Conservation (phyloP, 768 basidiomycete genomes). For the Auricularia sp. region DNA sequence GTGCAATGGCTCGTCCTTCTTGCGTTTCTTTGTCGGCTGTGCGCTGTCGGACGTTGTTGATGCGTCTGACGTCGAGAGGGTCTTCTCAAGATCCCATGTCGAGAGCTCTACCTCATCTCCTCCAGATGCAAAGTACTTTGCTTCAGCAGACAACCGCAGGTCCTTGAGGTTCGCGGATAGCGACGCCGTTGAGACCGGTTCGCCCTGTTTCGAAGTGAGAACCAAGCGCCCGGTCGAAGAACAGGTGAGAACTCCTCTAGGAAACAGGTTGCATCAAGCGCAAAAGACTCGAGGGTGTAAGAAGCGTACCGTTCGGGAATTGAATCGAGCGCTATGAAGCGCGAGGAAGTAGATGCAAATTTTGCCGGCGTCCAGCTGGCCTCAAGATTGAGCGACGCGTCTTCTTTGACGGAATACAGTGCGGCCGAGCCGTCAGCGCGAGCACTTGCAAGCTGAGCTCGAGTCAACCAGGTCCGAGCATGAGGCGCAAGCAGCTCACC, state of each 20-base stretch:
- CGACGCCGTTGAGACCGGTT: conserved; percentile 23
- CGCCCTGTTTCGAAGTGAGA: conserved; percentile 24
- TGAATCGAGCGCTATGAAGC: conserved; percentile 50
- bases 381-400: conserved; percentile 26
- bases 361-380: conserved; percentile 43
- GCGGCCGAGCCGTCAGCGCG: conserved; percentile 48
- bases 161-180: conserved; percentile 62
- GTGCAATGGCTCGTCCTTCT: conserved; percentile 37
- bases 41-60: conserved; percentile 9
- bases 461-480: conserved; percentile 5
- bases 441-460: conserved; percentile 58
- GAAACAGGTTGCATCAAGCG: not conserved
- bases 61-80: conserved; percentile 27
- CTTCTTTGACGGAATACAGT: conserved; percentile 32
- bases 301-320: conserved; percentile 26
- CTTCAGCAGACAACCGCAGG: conserved; percentile 49
- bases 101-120: conserved; percentile 82
- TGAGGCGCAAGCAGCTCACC: conserved; percentile 17
- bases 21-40: conserved; percentile 28
- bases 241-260: conserved; percentile 52
- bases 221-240: conserved; percentile 68
- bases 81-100: conserved; percentile 61
- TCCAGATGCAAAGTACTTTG: conserved; percentile 61
- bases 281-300: not conserved
- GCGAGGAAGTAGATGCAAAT: conserved; percentile 43